Evolutionary conservation across 495 filamentous ascomycete genomes (phyloP).

Genomic region (Hypoxylon rickii): DNA sequence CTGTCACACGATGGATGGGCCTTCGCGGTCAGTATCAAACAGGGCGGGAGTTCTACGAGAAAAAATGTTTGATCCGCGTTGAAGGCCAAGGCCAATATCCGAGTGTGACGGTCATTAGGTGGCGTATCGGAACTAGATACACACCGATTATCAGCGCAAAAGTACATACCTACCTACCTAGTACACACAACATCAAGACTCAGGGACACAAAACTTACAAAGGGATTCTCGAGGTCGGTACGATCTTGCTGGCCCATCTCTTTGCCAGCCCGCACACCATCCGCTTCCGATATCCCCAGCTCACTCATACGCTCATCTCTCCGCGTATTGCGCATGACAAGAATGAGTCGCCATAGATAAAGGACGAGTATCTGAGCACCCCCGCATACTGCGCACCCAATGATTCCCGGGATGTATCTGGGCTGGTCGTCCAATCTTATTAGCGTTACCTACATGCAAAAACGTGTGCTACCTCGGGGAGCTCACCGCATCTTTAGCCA

Average conservation of each 20-base stretch:
- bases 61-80: no score
- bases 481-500: slow-evolving; percentile 50
- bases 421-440: slow-evolving; percentile 17
- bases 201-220: slow-evolving; percentile 17
- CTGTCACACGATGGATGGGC: no score
- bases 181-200: background rate
- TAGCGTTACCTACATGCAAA: no score
- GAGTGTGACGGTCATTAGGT: background rate
- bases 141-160: background rate
- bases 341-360: slow-evolving; percentile 21
- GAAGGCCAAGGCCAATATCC: background rate
- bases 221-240: slow-evolving; percentile 34
- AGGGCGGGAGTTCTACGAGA: no score
- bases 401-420: slow-evolving; percentile 24
- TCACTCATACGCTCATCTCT: slow-evolving; percentile 24
- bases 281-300: slow-evolving; percentile 30
- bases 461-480: no score
- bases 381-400: slow-evolving; percentile 20
- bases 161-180: background rate
- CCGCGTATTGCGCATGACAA: slow-evolving; percentile 23
- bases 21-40: no score
- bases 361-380: slow-evolving; percentile 17
- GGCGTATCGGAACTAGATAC: slow-evolving; percentile 20
- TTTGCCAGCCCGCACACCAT: slow-evolving; percentile 20
- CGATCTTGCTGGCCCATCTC: slow-evolving; percentile 35